Base-by-base conservation (phyloP, 805 yeast species). In the Kurtzmaniella fragi region DNA sequence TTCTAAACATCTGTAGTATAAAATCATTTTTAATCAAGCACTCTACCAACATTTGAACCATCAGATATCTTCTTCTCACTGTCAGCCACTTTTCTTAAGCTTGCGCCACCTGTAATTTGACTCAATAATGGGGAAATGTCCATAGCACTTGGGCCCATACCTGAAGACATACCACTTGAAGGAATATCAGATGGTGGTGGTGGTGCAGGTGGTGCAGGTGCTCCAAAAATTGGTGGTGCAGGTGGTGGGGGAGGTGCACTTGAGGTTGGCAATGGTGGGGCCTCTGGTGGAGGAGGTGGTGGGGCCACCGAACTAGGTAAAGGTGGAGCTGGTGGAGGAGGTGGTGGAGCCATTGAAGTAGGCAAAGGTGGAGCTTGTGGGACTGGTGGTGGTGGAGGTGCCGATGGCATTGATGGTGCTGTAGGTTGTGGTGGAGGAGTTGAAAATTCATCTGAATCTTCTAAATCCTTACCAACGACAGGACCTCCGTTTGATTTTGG, bases 21-120 rank as follows among this genome's bases (percentile, higher is more conserved):
- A 20, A 20, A 20, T 20, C 25, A 31, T 7, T 10, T 43, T 28
- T n/a, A 17, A 43, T 46, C 60, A 25, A 74, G 45, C 8, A 78
- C 83, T 50, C 59, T 68, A 12, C 84, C 84, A 15, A 71, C 80
- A 7, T 57, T 52, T 10, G 70, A 67, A 11, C 73, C 70, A 33
- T 67, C 71, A 11, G 71, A 62, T 34, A 74, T 62, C 32, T 67
- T 69, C 48, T 74, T 70, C 40, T 75, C 69, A 26, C 60, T 56
- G 4, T 73, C 74, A 38, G 65, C 64, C 3, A 80, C 84, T 48
- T 65, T 77, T 43, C 63, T 71, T 53, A 80, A 67, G 2, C 67
- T 37, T 29, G 58, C 67, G 3, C 87, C 87, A 1, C 71, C 62
- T 9, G 64, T 62, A 38, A 80, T 80, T 53, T 80, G 80, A 3